Evolutionary conservation across 202 grass and related monocot genomes (phyloP), one percentile per base, ranked within the genome.

Genomic region (Miscanthus sacchariflorus): DNA sequence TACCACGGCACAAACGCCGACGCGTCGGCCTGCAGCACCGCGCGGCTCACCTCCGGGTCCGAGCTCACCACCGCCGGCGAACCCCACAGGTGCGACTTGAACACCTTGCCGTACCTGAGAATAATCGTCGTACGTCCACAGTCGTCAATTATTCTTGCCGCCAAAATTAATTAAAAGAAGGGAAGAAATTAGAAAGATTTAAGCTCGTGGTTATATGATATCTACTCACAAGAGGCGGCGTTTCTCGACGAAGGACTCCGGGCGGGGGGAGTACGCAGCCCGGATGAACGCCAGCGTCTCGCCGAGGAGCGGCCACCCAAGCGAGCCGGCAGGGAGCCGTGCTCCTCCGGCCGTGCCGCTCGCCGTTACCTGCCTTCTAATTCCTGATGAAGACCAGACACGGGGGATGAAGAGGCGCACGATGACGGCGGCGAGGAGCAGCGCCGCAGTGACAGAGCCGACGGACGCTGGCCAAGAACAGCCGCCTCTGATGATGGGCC

Each of bases 1-100:
- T 99, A 99, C 94, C 89, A 99, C 35, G 97, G 94, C 81, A 99
- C 97, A 59, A 99, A 96, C 19, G 88, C 63, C 70, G 81, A 89
- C 12, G 93, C 90, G 86, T 96, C 97, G 35, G 93, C 89, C 89
- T 99, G 97, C 75, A 99, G 66, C 45, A 96, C 93, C 21, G 54
- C 67, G 38, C 93, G 83, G 86, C 84, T 99, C 58, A 99, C 97
- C 88, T 99, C 97, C 12, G 97, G 91, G 75, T 95, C 94, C 24
- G 91, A 76, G 52, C 86, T 95, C 81, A 99, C 93, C 78, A 97
- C 91, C 30, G 94, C 93, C 70, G 90, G 86, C 48, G 90, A 87
- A 4, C 97, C 97, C 30, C 93, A 99, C 42, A 99, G 87, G 88
- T 99, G 94, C 28, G 97, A 99, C 90, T 65, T 81, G 90, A 99